A percentile compares a stretch with the other conserved stretches of the same genome.
These are phyloP conservation scores for Thermomyces lanuginosus DNA, from an alignment of 2,329 filamentous ascomycete species.

Conservation along the genomic window DNA sequence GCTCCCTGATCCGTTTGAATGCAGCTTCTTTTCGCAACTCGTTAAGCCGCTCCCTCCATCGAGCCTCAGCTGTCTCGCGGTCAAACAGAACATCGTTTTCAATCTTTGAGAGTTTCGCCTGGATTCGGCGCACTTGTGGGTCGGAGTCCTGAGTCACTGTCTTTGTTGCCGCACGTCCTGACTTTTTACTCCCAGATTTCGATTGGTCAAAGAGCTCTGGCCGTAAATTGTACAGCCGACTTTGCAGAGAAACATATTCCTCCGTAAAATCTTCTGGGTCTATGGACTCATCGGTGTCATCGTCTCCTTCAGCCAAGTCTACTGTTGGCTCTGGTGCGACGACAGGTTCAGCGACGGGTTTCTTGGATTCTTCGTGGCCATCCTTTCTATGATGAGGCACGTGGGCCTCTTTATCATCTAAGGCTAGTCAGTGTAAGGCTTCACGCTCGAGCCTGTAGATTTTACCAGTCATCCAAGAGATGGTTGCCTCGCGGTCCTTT, in stretches of 20 bases:
- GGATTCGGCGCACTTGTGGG: constrained; percentile 46
- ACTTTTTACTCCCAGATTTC: constrained; percentile 25
- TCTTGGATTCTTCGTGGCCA: constrained; percentile 14
- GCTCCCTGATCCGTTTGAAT: constrained; percentile 15
- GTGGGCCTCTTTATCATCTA: constrained; percentile 17
- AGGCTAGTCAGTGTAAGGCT: constrained; percentile 12
- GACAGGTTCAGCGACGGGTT: constrained; percentile 12
- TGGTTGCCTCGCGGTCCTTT: constrained; percentile 16
- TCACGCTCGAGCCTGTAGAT: constrained; percentile 1
- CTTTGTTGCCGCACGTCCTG: constrained; percentile 13
- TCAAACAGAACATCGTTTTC: constrained; percentile 67
- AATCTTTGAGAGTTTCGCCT: constrained; percentile 59
- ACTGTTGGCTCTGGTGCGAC: constrained; percentile 11
- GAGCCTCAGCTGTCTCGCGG: constrained; percentile 44
- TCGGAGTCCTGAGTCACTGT: constrained; percentile 9
- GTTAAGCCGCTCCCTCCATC: constrained; percentile 46
- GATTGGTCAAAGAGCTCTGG: constrained; percentile 33
- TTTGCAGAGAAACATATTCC: constrained; percentile 60
- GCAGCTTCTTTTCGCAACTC: constrained; percentile 45
- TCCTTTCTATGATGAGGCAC: constrained; percentile 10
- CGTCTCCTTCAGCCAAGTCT: too few species aligned
- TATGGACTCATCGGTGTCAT: constrained; percentile 46
- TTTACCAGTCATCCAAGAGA: constrained; percentile 25
- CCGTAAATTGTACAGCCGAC: constrained; percentile 47
- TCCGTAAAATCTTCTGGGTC: constrained; percentile 61